Evolutionary conservation across 1,284 basidiomycete genomes (phyloP).

Genomic region (Earliella scabrosa): DNA sequence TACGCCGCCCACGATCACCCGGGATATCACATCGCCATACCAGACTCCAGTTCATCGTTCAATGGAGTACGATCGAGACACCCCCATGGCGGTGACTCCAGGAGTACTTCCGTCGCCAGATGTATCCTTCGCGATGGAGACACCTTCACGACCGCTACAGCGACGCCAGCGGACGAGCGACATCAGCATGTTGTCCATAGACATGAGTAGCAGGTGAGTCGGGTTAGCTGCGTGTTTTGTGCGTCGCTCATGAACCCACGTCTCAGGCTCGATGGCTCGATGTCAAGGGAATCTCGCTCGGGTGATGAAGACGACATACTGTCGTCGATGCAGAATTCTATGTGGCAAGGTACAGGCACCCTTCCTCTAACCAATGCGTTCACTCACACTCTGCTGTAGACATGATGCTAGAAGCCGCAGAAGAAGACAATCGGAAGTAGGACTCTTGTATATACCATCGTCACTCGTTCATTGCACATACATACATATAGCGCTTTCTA

Average conservation of each 20-base stretch:
- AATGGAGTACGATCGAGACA: slow-evolving; percentile 33
- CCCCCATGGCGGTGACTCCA: slow-evolving; percentile 46
- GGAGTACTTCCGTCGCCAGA: slow-evolving; percentile 47
- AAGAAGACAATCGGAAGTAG: slow-evolving; percentile 44
- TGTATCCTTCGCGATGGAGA: slow-evolving; percentile 50
- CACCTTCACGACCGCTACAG: slow-evolving; percentile 49
- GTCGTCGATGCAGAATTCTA: slow-evolving; percentile 64
- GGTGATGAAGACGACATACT: slow-evolving; percentile 56
- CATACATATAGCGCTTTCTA: slow-evolving; percentile 12
- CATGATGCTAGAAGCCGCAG: slow-evolving; percentile 60
- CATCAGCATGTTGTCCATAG: slow-evolving; percentile 61
- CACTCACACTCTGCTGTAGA: slow-evolving; percentile 38
- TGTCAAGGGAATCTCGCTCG: slow-evolving; percentile 37
- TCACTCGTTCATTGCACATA: slow-evolving; percentile 20
- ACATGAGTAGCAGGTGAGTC: slow-evolving; percentile 42
- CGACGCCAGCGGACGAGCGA: slow-evolving; percentile 60
- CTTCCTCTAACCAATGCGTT: background rate
- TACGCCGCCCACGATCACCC: slow-evolving; percentile 49
- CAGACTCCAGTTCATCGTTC: slow-evolving; percentile 38
- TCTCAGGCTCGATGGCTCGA: slow-evolving; percentile 49
- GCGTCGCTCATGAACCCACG: slow-evolving; percentile 1
- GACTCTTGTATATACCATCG: slow-evolving; percentile 12
- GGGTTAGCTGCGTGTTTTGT: background rate
- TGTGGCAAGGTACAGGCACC: slow-evolving; percentile 63
- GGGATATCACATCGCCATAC: slow-evolving; percentile 58